Evolutionary conservation across 139 green algal genomes (phyloP).

Genomic region (Nannochloris sp.): DNA sequence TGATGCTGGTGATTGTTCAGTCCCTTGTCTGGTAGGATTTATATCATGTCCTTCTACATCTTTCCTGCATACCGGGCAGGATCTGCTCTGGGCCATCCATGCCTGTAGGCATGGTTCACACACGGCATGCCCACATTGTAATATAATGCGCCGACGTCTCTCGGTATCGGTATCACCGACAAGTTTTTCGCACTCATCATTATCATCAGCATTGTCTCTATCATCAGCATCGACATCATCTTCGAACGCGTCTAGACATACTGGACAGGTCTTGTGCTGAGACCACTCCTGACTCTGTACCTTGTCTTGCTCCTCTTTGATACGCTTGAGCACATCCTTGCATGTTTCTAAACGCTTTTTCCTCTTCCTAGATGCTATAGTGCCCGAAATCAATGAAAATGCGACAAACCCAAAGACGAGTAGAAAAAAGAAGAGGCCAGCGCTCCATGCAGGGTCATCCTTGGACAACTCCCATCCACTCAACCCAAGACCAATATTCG

Average conservation of each 20-base stretch:
- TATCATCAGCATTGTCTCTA: neutral
- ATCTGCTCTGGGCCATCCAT: slow-evolving; percentile 32
- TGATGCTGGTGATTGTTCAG: neutral
- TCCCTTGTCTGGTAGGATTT: neutral
- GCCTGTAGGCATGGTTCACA: slow-evolving; percentile 33
- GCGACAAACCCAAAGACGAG: slow-evolving; percentile 12
- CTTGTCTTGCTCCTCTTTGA: slow-evolving; percentile 29
- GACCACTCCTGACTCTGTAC: slow-evolving; percentile 22
- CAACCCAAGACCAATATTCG: slow-evolving; percentile 43
- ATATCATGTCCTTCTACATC: slow-evolving; percentile 6
- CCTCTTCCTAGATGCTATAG: neutral
- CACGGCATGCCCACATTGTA: slow-evolving; percentile 49
- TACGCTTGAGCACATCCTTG: neutral
- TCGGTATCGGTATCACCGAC: too few species aligned
- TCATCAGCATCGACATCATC: neutral
- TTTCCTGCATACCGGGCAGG: slow-evolving; percentile 42
- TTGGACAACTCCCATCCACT: slow-evolving; percentile 12
- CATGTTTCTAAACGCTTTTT: neutral
- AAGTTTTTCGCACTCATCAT: neutral
- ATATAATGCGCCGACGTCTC: slow-evolving; percentile 12
- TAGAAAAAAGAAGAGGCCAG: slow-evolving; percentile 12
- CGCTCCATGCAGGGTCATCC: slow-evolving; percentile 20
- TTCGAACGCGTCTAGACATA: slow-evolving; percentile 28
- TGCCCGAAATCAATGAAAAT: slow-evolving; percentile 6
- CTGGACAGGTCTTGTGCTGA: slow-evolving; percentile 30